Conservation (phyloP, 768 basidiomycete species). For the Hemileccinum impolitum region DNA sequence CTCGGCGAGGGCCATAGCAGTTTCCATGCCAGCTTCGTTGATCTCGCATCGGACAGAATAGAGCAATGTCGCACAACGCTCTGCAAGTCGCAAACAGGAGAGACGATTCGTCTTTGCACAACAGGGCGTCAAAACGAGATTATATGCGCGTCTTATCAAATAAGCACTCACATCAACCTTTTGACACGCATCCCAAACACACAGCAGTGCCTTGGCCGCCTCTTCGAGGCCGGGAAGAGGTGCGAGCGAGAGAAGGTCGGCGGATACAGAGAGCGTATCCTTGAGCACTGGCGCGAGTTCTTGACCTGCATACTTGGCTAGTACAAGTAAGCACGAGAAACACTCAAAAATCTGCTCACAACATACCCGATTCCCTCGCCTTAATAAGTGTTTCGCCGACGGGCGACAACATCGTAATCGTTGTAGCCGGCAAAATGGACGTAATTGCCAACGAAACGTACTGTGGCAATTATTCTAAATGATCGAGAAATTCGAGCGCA, state of each 20-base stretch:
- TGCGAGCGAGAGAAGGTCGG: conserved; percentile 41
- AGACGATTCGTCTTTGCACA: conserved; percentile 57
- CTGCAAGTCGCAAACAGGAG: conserved; percentile 65
- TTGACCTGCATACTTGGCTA: conserved; percentile 33
- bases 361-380: conserved; percentile 20
- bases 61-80: conserved; percentile 68
- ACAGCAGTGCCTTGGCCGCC: conserved; percentile 49
- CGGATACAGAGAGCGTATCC: conserved; percentile 35
- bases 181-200: conserved; percentile 64
- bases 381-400: conserved; percentile 20
- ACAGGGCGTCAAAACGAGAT: not conserved
- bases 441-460: conserved; percentile 27
- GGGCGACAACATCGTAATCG: conserved; percentile 22
- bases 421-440: conserved; percentile 20
- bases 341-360: not conserved
- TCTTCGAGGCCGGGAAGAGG: conserved; percentile 55
- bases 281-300: conserved; percentile 33
- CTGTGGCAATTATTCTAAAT: conserved; percentile 4
- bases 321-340: conserved; percentile 5
- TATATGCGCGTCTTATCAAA: not conserved
- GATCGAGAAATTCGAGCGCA: not conserved
- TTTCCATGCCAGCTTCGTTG: conserved; percentile 49
- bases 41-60: conserved; percentile 63
- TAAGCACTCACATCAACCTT: conserved; percentile 52
- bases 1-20: conserved; percentile 45